Evolutionary conservation across 192 early-diverging fungal genomes (phyloP).

Genomic region (Coemansia sp.): DNA sequence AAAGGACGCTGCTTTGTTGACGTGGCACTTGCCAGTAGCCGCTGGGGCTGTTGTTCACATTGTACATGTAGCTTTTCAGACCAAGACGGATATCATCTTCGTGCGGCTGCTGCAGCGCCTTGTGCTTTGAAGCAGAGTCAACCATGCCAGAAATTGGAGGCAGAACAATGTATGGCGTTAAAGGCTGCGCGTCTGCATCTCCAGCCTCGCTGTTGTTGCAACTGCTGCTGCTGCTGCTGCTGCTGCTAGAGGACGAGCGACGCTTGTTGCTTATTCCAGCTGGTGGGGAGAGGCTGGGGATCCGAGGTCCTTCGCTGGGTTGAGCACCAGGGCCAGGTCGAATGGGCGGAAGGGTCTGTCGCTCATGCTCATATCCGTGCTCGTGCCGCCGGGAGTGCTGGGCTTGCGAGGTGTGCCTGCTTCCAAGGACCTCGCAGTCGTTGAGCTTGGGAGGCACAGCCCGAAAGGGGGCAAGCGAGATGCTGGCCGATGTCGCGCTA

Average conservation of each 20-base stretch:
- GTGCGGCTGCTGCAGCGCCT: constrained; percentile 1
- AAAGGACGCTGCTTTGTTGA: background rate
- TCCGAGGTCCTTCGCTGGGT: constrained; percentile 12
- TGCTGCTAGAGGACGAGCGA: constrained; percentile 23
- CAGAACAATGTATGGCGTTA: constrained; percentile 17
- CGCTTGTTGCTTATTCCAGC: constrained; percentile 6
- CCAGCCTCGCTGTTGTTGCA: constrained; percentile 11
- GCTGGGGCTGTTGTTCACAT: background rate
- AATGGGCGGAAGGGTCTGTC: constrained; percentile 33
- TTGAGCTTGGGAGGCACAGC: constrained; percentile 2
- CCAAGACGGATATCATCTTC: background rate
- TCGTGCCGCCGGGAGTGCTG: constrained; percentile 6
- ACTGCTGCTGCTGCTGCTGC: constrained; percentile 15
- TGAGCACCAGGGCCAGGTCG: constrained; percentile 38
- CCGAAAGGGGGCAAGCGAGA: constrained; percentile 19
- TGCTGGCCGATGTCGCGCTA: background rate
- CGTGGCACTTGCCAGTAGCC: background rate
- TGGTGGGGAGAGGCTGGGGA: constrained; percentile 48
- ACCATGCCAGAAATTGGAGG: constrained; percentile 38
- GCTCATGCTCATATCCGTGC: background rate
- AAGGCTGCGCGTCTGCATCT: constrained; percentile 8
- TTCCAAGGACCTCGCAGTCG: background rate
- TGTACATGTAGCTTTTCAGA: background rate
- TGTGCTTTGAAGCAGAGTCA: constrained; percentile 5
- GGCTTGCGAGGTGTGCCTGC: background rate